These are phyloP conservation scores for Zopfia rhizophila DNA, from an alignment of 2,329 filamentous ascomycete genomes.

Conservation along the genomic window DNA sequence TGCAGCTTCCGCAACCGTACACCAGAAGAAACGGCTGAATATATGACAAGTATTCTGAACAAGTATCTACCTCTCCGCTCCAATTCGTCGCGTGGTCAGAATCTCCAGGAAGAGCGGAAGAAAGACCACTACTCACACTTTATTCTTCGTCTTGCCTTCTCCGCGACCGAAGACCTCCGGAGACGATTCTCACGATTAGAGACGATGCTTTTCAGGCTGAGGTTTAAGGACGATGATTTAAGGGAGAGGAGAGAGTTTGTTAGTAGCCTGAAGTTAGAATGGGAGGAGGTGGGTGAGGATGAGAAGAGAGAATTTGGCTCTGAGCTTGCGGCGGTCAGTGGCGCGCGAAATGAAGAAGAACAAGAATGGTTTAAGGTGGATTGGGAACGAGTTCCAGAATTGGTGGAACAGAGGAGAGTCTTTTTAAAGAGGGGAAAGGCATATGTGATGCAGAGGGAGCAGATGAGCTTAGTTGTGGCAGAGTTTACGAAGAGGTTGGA, in stretches of 20 bases:
- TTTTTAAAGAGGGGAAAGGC: slow-evolving; percentile 84
- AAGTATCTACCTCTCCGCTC: slow-evolving; percentile 86
- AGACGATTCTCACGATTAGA: slow-evolving; percentile 88
- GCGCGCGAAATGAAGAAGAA: slow-evolving; percentile 68
- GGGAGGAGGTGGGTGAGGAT: slow-evolving; percentile 81
- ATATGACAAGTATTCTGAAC: slow-evolving; percentile 87
- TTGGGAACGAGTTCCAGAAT: slow-evolving; percentile 90
- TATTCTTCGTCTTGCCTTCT: slow-evolving; percentile 92
- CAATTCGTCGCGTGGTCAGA: slow-evolving; percentile 71
- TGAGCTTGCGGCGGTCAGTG: slow-evolving; percentile 67
- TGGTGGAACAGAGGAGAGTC: slow-evolving; percentile 82
- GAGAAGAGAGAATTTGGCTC: slow-evolving; percentile 76
- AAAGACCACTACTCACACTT: slow-evolving; percentile 99
- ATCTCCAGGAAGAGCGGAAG: slow-evolving; percentile 77
- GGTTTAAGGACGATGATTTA: slow-evolving; percentile 80
- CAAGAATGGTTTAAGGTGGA: slow-evolving; percentile 96
- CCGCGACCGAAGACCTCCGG: slow-evolving; percentile 88
- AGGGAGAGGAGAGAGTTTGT: slow-evolving; percentile 81
- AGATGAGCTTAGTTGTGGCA: slow-evolving; percentile 86
- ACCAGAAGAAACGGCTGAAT: slow-evolving; percentile 79
- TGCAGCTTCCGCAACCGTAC: slow-evolving; percentile 94
- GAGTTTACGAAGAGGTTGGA: slow-evolving; percentile 87
- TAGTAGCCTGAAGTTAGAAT: slow-evolving; percentile 79
- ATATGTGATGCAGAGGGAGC: slow-evolving; percentile 88
- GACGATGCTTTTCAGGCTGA: slow-evolving; percentile 85